Evolutionary conservation across 2,329 filamentous ascomycete genomes (phyloP).

Genomic region (Botryotinia convoluta): DNA sequence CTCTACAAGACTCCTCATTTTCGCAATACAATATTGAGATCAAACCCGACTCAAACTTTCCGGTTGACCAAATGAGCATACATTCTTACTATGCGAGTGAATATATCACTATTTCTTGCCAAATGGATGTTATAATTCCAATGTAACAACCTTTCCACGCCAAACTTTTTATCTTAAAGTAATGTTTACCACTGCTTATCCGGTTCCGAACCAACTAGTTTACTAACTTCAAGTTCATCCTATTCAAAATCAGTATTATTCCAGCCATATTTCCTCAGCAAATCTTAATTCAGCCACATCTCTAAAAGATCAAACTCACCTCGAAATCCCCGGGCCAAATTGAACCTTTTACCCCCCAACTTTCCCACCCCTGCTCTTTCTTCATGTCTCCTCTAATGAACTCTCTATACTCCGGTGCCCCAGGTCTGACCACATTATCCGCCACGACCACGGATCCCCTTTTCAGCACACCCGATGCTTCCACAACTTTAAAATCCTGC

Average conservation of each 20-base stretch:
- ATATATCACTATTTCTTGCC: neutral
- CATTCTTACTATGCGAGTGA: neutral
- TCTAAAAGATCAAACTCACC: conserved; percentile 5
- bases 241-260: neutral
- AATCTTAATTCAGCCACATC: too few species aligned
- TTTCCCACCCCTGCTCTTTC: conserved; percentile 34
- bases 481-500: conserved; percentile 70
- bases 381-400: conserved; percentile 56
- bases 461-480: conserved; percentile 61
- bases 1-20: neutral
- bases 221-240: conserved; percentile 24
- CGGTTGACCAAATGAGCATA: neutral
- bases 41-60: neutral
- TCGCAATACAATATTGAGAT: neutral
- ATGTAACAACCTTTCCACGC: neutral
- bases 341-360: conserved; percentile 19
- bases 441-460: conserved; percentile 61
- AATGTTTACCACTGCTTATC: neutral
- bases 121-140: neutral
- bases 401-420: conserved; percentile 65
- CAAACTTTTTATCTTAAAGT: neutral
- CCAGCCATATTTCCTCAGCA: neutral
- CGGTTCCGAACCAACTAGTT: neutral
- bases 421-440: conserved; percentile 68
- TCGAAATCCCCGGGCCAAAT: conserved; percentile 23